A percentile compares a stretch with the other conserved stretches of the same genome.
Conservation (phyloP, 2,329 filamentous ascomycete genomes). For the Tolypocladium endophyticum region DNA sequence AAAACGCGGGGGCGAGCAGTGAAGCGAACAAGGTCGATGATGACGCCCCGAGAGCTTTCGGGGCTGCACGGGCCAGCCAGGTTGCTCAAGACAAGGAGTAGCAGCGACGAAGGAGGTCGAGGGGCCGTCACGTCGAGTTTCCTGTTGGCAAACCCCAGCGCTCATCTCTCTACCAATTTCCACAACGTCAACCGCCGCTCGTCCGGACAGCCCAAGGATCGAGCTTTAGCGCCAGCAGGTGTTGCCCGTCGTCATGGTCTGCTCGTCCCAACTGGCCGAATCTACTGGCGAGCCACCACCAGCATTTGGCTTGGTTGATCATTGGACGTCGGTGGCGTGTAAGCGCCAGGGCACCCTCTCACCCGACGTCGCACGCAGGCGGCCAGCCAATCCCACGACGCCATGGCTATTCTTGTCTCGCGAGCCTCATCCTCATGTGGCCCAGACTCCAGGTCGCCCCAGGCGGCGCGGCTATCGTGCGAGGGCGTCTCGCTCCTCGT, state of each 20-base stretch:
- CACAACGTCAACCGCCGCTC: background rate
- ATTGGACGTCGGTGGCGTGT: slow-evolving; percentile 2
- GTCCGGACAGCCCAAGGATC: background rate
- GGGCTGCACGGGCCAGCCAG: slow-evolving; percentile 1
- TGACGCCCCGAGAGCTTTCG: background rate
- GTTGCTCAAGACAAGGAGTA: background rate
- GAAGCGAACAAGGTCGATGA: background rate
- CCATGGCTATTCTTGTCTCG: background rate
- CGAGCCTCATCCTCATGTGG: background rate
- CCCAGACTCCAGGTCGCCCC: background rate
- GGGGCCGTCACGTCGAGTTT: background rate
- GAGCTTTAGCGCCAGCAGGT: background rate
- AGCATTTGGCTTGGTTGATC: slow-evolving; percentile 1
- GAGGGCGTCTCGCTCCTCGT: slow-evolving; percentile 10
- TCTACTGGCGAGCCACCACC: background rate
- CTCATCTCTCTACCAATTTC: background rate
- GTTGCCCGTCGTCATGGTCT: background rate
- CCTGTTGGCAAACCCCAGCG: background rate
- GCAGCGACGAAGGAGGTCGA: background rate
- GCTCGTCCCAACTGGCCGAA: background rate
- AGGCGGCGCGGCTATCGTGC: slow-evolving; percentile 13
- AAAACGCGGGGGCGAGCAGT: background rate
- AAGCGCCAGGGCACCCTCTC: slow-evolving; percentile 3
- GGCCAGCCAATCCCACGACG: slow-evolving; percentile 1
- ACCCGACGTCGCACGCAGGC: background rate